A percentile compares a stretch with the other conserved stretches of the same genome.
Conservation (phyloP, 345 rosid species). For the Linum trigynum region DNA sequence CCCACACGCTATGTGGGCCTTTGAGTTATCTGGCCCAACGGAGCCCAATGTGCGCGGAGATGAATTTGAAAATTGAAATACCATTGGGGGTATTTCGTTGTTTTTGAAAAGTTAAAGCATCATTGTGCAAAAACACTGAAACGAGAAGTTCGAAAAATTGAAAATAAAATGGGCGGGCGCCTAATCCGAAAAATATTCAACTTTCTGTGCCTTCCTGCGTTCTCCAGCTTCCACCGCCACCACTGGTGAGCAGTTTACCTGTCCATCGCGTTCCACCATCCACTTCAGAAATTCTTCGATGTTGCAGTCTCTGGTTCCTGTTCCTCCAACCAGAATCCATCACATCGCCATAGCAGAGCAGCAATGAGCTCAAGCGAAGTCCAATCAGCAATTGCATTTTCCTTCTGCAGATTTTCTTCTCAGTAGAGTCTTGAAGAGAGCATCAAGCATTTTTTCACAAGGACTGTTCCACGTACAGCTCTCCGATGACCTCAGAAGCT, state of each 20-base stretch:
- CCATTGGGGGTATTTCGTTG: not conserved
- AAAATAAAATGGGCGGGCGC: not conserved
- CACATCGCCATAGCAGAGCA: not conserved
- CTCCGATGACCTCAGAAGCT: not conserved
- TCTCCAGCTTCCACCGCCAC: not conserved
- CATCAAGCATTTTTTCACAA: not conserved
- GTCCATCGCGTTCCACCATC: not conserved
- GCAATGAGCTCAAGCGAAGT: not conserved
- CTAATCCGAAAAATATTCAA: not conserved
- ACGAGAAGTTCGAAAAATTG: not conserved
- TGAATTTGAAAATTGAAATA: too few species aligned
- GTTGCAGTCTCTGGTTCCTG: not conserved
- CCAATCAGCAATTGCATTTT: not conserved
- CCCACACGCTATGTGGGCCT: too few species aligned
- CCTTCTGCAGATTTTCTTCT: not conserved
- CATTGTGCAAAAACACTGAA: not conserved
- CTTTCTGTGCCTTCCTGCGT: not conserved
- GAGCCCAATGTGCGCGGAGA: too few species aligned
- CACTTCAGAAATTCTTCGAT: not conserved
- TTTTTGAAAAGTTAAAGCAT: not conserved
- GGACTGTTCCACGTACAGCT: not conserved
- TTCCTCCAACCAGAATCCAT: not conserved
- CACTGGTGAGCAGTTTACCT: not conserved
- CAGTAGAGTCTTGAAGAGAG: too few species aligned
- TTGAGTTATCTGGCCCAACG: too few species aligned